Conservation (phyloP, 2,329 filamentous ascomycete species). For the Whalleya microplaca region DNA sequence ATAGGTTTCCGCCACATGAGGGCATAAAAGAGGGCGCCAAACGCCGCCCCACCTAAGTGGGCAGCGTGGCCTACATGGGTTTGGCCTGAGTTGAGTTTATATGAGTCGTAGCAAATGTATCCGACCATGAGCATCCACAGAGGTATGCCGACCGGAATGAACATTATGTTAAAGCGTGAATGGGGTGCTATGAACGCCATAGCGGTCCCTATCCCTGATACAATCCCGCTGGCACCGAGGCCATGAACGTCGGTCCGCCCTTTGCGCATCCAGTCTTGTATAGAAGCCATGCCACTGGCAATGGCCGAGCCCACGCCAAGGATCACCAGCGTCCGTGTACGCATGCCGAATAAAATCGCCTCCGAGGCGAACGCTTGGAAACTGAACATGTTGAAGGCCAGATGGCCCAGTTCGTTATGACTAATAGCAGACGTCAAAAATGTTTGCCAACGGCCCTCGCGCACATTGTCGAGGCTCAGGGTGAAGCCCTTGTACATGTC, state of each 20-base stretch:
- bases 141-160: conserved; percentile 24
- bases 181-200: conserved; percentile 19
- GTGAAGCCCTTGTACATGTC: conserved; percentile 29
- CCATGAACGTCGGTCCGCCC: conserved; percentile 6
- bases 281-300: conserved; percentile 15
- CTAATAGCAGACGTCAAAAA: conserved; percentile 28
- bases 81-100: conserved; percentile 14
- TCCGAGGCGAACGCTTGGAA: conserved; percentile 15
- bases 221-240: conserved; percentile 31
- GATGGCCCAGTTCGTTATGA: conserved; percentile 22
- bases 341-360: conserved; percentile 19
- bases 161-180: conserved; percentile 20
- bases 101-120: conserved; percentile 26
- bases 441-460: conserved; percentile 30
- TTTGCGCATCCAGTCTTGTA: conserved; percentile 16
- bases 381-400: conserved; percentile 30
- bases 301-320: conserved; percentile 28
- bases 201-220: conserved; percentile 27
- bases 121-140: conserved; percentile 17
- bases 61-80: conserved; percentile 29
- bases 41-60: conserved; percentile 30
- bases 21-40: conserved; percentile 25
- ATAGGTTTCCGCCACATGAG: conserved; percentile 3
- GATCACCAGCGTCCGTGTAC: conserved; percentile 7
- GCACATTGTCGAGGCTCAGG: conserved; percentile 22